phyloP scores from a whole-genome alignment of 208 protist species.

The Tritrichomonas foetus region DNA sequence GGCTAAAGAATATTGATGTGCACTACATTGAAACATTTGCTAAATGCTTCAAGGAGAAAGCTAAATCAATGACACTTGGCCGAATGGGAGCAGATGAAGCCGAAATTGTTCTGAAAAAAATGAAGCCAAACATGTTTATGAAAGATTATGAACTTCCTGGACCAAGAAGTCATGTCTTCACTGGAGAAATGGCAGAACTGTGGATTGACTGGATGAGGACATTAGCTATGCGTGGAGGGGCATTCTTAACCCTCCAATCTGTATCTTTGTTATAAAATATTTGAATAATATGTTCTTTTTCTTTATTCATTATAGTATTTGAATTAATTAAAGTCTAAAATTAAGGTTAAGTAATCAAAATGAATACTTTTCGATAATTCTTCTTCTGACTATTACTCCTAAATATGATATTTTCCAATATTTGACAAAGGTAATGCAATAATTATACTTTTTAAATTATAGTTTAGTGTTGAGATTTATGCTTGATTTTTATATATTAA shows the following conservation, averaged over 20 bases:
- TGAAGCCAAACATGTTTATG: neutral
- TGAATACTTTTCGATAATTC: too few relatives aligned
- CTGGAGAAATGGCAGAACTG: neutral
- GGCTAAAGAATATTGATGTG: neutral
- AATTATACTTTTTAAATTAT: too few relatives aligned
- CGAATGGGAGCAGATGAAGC: neutral
- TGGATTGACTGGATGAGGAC: slow-evolving; percentile 35
- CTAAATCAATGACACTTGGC: neutral
- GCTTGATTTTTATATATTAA: too few relatives aligned
- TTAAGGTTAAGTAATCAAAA: too few relatives aligned
- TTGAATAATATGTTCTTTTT: too few relatives aligned
- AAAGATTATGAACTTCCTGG: neutral
- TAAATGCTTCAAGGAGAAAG: neutral
- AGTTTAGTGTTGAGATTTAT: too few relatives aligned
- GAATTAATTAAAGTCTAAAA: too few relatives aligned
- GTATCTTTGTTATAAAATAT: neutral
- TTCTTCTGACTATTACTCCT: too few relatives aligned
- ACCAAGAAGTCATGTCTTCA: neutral
- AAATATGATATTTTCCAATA: too few relatives aligned
- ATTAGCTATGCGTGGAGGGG: neutral
- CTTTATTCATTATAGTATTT: too few relatives aligned
- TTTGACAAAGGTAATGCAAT: too few relatives aligned
- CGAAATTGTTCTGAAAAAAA: neutral
- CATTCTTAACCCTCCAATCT: neutral
- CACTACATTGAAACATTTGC: neutral